Percentiles rank a stretch among this genome's conserved stretches.
phyloP scores from a whole-genome alignment of 1,284 basidiomycete species.

The Rugosomyces carneus region DNA sequence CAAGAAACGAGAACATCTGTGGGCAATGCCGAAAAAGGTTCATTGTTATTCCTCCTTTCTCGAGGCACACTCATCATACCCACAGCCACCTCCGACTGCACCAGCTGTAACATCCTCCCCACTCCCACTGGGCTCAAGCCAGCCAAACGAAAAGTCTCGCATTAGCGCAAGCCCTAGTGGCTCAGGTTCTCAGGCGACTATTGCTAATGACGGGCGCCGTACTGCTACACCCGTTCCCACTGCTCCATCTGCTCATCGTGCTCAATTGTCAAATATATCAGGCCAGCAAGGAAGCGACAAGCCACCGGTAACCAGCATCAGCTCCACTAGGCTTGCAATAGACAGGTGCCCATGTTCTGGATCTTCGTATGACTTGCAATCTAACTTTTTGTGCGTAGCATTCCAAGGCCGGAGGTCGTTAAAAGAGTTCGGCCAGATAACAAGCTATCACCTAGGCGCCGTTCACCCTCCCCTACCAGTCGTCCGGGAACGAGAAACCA shows the following conservation, averaged over 20 bases:
- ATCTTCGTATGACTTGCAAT: not conserved
- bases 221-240: conserved; percentile 27
- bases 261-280: conserved; percentile 35
- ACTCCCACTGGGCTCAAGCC: conserved; percentile 28
- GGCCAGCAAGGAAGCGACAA: conserved; percentile 22
- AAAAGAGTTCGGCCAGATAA: conserved; percentile 58
- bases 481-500: conserved; percentile 64
- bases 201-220: conserved; percentile 27
- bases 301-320: conserved; percentile 17
- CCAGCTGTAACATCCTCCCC: conserved; percentile 26
- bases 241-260: conserved; percentile 53
- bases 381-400: conserved; percentile 31
- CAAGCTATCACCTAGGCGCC: conserved; percentile 50
- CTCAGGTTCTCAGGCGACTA: conserved; percentile 26
- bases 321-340: conserved; percentile 49
- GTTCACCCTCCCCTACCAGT: conserved; percentile 60
- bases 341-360: conserved; percentile 47
- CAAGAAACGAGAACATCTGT: conserved; percentile 60
- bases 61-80: conserved; percentile 2
- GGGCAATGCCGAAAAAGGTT: conserved; percentile 41
- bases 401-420: conserved; percentile 72
- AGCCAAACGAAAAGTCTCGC: conserved; percentile 37
- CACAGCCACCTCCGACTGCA: conserved; percentile 25
- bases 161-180: conserved; percentile 30
- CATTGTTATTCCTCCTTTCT: conserved; percentile 6